phyloP scores from a whole-genome alignment of 2,329 filamentous ascomycete genomes.

The Dactylellina haptotyla region DNA sequence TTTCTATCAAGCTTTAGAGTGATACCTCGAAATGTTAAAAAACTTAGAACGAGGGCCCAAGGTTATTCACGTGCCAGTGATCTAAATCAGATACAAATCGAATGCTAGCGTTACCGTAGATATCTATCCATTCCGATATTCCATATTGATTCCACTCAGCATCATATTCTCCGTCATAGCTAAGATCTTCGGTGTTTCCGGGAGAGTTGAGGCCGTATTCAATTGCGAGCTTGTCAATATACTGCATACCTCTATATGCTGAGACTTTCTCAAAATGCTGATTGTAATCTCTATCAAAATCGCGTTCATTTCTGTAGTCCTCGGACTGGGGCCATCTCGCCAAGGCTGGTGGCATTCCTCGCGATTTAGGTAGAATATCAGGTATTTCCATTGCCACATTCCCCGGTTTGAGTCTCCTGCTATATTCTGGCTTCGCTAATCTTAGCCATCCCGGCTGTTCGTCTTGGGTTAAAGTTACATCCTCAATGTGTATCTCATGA shows the following conservation, averaged over 20 bases:
- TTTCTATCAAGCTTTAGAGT: not conserved
- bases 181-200: not conserved
- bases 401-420: not conserved
- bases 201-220: not conserved
- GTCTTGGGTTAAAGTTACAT: not conserved
- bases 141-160: not conserved
- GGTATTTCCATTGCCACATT: not conserved
- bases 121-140: constrained; percentile 1
- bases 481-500: not conserved
- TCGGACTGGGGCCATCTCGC: not conserved
- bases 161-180: not conserved
- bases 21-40: not conserved
- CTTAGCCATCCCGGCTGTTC: not conserved
- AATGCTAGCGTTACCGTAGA: not conserved
- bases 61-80: not conserved
- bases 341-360: not conserved
- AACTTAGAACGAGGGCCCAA: not conserved
- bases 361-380: not conserved
- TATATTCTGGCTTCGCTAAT: not conserved
- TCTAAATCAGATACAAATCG: not conserved
- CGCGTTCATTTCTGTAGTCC: not conserved
- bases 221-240: not conserved
- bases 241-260: not conserved
- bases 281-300: not conserved
- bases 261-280: not conserved